Conservation (phyloP, 176 grass and related monocot genomes). For the Carex myosuroides region DNA sequence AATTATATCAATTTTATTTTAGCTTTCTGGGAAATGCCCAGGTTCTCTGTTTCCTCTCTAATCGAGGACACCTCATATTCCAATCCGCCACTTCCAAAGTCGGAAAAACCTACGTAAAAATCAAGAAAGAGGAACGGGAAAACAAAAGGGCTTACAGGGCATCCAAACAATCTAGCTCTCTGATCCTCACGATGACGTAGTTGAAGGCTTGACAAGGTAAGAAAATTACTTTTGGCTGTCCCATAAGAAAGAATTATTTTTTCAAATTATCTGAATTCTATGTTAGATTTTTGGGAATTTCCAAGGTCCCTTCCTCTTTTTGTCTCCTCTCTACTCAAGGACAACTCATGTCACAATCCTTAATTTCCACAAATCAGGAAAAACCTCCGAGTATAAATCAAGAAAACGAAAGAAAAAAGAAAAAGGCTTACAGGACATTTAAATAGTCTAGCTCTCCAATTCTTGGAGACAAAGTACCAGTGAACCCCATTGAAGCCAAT, state of each 20-base stretch:
- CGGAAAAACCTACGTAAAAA: neutral
- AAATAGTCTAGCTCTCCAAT: slow-evolving; percentile 82
- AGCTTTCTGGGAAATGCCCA: neutral
- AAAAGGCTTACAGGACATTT: slow-evolving; percentile 75
- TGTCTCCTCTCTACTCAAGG: neutral
- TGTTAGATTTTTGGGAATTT: neutral
- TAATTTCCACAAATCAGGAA: neutral
- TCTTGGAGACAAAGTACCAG: slow-evolving; percentile 71
- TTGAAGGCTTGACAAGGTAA: neutral
- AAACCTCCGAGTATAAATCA: neutral
- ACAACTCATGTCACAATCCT: neutral
- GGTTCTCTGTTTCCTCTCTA: neutral
- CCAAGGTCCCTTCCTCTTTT: neutral
- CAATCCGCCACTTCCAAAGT: neutral
- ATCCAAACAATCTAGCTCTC: slow-evolving; percentile 62
- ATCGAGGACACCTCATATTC: neutral
- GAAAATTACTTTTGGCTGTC: neutral
- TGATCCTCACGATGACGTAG: slow-evolving; percentile 42
- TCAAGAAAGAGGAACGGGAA: neutral
- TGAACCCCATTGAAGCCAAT: slow-evolving; percentile 89
- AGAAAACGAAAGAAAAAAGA: neutral
- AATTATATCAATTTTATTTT: neutral
- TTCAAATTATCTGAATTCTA: neutral
- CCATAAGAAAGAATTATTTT: neutral
- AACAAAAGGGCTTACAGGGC: slow-evolving; percentile 48